Evolutionary conservation across 192 early-diverging fungal genomes (phyloP), one percentile per base, ranked within the genome.

Genomic region (Rhizoclosmatium globosum): DNA sequence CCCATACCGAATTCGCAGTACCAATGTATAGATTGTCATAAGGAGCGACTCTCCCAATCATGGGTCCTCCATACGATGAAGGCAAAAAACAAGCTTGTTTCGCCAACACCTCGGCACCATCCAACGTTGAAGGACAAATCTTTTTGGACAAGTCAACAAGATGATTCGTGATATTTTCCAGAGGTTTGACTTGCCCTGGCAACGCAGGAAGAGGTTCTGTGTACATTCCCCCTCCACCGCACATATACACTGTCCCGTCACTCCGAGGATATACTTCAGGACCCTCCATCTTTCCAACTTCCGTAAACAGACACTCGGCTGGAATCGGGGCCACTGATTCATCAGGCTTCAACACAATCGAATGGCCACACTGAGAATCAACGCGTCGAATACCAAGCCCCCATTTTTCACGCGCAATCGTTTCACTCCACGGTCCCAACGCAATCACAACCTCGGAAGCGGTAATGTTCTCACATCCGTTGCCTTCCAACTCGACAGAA

Each of bases 251-350:
- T 7, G 76, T 76, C 21, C 68, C 66, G 41, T 78, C 70, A 13
- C 41, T 43, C 7, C 76, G 62, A 21, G 76, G 76, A 47, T 78
- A 78, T 2, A 78, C 66, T 53, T 78, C 76, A 69, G 70, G 76
- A 31, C 64, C 70, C 41, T 72, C 70, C 70, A 72, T 72, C 56
- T 76, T 76, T 9, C 44, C 41, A 19, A 76, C 19, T 76, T 76
- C 74, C 7, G 67, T 76, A 70, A 76, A 76, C 3, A 76, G 70
- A 59, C 70, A 72, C 17, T 72, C 48, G 11, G 48, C 53, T 2
- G 70, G 70, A 4, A 72, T 72, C 2, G 64, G 43, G 6, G 44
- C 13, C 15, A 44, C 15, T 31, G 13, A 2, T 11, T 64, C 21
- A 31, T 41, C 21, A 21, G 70, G 23, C 50, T 72, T 21, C 19